Conservation (phyloP, 257 asterid species). For the Capsicum pubescens region DNA sequence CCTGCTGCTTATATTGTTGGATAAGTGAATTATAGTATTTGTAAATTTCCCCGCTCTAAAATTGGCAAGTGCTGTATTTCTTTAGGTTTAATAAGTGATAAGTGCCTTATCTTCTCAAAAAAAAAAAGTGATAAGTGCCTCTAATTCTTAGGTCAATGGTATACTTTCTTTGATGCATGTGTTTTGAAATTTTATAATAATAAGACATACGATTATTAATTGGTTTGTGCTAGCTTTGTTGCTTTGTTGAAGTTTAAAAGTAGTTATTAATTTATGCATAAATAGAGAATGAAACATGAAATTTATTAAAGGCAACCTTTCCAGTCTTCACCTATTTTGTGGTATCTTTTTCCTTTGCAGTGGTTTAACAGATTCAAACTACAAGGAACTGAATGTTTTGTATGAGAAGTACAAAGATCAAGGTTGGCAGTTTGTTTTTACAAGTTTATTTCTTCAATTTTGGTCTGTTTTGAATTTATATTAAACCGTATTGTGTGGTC, state of each 20-base stretch:
- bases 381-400: conserved; percentile 74
- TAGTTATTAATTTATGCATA: not conserved
- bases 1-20: not conserved
- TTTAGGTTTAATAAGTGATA: not conserved
- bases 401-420: conserved; percentile 76
- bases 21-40: conserved; percentile 12
- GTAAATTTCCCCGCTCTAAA: not conserved
- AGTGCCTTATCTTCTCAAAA: too few species aligned
- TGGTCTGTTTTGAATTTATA: not conserved
- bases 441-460: conserved; percentile 26
- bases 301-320: not conserved
- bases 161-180: not conserved
- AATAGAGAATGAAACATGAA: not conserved
- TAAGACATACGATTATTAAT: not conserved
- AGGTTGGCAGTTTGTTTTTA: conserved; percentile 47
- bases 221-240: not conserved
- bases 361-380: conserved; percentile 79
- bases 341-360: conserved; percentile 36
- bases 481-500: not conserved
- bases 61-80: not conserved
- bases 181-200: not conserved
- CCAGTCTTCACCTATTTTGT: not conserved
- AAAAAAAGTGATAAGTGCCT: too few species aligned
- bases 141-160: not conserved
- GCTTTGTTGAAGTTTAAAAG: not conserved